Conservation (phyloP, 2,329 filamentous ascomycete species). For the Chaetoscypha palmicola region DNA sequence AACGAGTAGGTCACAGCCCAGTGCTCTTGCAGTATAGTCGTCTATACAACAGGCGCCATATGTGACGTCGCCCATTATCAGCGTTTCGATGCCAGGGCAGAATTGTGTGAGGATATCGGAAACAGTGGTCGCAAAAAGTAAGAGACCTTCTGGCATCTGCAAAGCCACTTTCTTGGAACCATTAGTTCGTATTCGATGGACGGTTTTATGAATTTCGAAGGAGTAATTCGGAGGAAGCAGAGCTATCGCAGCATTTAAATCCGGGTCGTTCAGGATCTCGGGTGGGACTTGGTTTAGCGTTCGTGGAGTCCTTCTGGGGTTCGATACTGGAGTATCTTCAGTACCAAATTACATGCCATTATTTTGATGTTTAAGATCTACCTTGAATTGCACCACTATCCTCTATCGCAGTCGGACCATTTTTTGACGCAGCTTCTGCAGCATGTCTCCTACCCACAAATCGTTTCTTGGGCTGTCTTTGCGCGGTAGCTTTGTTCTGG, state of each 20-base stretch:
- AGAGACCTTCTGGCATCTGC: conserved; percentile 94
- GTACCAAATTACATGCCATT: conserved; percentile 16
- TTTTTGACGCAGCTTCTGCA: conserved; percentile 46
- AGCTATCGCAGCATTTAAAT: conserved; percentile 78
- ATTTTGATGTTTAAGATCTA: conserved; percentile 31
- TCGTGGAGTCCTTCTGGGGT: conserved; percentile 64
- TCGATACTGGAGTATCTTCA: conserved; percentile 48
- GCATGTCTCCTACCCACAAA: conserved; percentile 82
- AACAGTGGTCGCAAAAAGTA: conserved; percentile 94
- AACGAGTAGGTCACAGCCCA: conserved; percentile 89
- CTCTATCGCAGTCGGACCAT: conserved; percentile 34
- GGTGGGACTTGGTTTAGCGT: conserved; percentile 87
- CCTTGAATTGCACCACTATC: conserved; percentile 64
- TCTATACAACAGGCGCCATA: conserved; percentile 99
- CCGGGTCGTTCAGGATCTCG: conserved; percentile 76
- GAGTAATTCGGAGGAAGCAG: conserved; percentile 94
- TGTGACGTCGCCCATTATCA: conserved; percentile 99
- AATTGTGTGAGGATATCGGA: conserved; percentile 94
- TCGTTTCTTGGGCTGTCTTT: conserved; percentile 77
- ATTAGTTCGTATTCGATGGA: conserved; percentile 80
- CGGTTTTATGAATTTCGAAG: conserved; percentile 97
- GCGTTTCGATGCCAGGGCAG: conserved; percentile 81
- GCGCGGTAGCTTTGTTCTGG: conserved; percentile 39
- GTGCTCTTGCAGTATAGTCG: conserved; percentile 89
- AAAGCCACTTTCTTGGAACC: conserved; percentile 78